Evolutionary conservation across 2,329 filamentous ascomycete species (phyloP).

Genomic region (Fusarium coffeatum): DNA sequence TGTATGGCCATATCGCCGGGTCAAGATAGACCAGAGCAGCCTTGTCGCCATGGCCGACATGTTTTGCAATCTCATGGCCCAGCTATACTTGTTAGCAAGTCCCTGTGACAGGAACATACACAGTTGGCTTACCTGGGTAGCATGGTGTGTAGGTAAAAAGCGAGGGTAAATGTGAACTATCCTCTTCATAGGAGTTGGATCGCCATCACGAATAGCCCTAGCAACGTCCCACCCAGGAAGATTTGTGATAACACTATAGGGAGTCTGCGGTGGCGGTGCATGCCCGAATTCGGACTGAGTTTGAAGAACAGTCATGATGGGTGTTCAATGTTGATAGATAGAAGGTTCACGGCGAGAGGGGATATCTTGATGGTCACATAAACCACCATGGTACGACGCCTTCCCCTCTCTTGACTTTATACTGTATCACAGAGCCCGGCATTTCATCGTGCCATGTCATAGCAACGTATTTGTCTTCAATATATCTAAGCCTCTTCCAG

Average conservation of each 20-base stretch:
- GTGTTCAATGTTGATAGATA: background rate
- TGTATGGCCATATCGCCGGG: constrained; percentile 48
- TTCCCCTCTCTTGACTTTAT: background rate
- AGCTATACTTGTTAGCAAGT: constrained; percentile 49
- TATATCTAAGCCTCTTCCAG: background rate
- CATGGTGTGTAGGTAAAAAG: constrained; percentile 55
- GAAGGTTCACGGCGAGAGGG: background rate
- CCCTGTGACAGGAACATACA: no score
- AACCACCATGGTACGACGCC: background rate
- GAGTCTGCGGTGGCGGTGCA: constrained; percentile 59
- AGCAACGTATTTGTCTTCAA: background rate
- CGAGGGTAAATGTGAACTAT: constrained; percentile 61
- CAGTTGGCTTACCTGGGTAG: constrained; percentile 47
- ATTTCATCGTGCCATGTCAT: background rate
- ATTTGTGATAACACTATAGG: constrained; percentile 61
- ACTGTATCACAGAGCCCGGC: background rate
- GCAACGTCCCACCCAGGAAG: constrained; percentile 57
- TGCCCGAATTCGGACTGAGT: constrained; percentile 57
- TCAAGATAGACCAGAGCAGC: constrained; percentile 49
- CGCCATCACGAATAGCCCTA: constrained; percentile 56
- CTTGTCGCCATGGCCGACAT: constrained; percentile 45
- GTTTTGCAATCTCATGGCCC: constrained; percentile 51
- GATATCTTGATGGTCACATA: background rate
- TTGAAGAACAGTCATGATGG: constrained; percentile 52
- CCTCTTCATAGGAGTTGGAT: constrained; percentile 49